A percentile compares a stretch with the other conserved stretches of the same genome.
These are phyloP conservation scores for Neofusicoccum laricinum DNA, from an alignment of 2,329 filamentous ascomycete genomes.

Conservation along the genomic window DNA sequence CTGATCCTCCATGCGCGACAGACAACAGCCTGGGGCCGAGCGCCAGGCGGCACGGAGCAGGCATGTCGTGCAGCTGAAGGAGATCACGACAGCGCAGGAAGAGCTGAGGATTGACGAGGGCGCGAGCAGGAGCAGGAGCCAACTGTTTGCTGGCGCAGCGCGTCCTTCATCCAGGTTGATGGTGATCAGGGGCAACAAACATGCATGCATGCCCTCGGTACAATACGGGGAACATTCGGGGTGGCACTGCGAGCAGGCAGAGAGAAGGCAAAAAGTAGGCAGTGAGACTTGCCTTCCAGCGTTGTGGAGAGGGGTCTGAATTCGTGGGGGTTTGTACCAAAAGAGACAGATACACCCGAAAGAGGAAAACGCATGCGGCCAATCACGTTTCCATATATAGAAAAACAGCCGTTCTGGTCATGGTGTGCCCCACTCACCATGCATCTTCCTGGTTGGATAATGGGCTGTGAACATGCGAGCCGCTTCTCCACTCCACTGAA, in stretches of 20 bases:
- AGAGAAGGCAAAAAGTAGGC: too few relatives aligned
- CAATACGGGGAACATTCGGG: not conserved
- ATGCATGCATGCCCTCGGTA: not conserved
- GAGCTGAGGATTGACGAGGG: not conserved
- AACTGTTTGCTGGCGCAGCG: not conserved
- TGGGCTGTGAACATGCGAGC: not conserved
- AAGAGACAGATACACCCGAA: too few relatives aligned
- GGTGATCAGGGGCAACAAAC: not conserved
- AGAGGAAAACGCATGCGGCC: not conserved
- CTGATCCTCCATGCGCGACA: not conserved
- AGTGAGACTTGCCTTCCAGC: too few relatives aligned
- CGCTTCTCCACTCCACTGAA: not conserved
- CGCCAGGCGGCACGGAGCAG: not conserved
- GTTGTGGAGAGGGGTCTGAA: too few relatives aligned
- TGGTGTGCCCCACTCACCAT: not conserved
- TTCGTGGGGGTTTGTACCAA: too few relatives aligned
- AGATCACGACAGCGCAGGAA: not conserved
- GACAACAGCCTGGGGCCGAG: not conserved
- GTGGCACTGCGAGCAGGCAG: not conserved
- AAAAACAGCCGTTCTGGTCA: too few relatives aligned
- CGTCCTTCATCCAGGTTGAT: not conserved
- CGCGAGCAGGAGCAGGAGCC: not conserved
- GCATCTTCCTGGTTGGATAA: not conserved
- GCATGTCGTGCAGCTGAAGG: not conserved
- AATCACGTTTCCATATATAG: not conserved